A percentile compares a stretch with the other conserved stretches of the same genome.
Evolutionary conservation across 495 filamentous ascomycete genomes (phyloP).

Genomic region (Penicillium steckii): DNA sequence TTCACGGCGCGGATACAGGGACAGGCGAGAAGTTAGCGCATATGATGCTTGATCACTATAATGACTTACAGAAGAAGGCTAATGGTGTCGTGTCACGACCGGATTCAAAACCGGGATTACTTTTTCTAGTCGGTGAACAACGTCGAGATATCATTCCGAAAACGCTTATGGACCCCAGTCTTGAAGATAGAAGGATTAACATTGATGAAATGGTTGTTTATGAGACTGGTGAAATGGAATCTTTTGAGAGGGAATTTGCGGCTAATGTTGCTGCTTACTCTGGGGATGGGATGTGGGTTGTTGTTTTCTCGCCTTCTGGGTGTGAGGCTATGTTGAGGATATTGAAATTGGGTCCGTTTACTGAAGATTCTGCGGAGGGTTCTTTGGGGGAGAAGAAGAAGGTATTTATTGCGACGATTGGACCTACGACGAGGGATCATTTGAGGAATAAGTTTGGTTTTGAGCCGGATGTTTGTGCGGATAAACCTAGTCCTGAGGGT

Average conservation of each 20-base stretch:
- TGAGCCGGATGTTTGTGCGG: constrained; percentile 78
- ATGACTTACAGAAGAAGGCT: constrained; percentile 17
- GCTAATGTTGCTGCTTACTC: constrained; percentile 21
- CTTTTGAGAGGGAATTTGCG: constrained; percentile 67
- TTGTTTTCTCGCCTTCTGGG: constrained; percentile 91
- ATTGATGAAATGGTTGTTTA: constrained; percentile 84
- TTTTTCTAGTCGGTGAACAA: constrained; percentile 88
- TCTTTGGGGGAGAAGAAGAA: constrained; percentile 16
- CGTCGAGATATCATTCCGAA: constrained; percentile 84
- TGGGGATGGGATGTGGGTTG: constrained; percentile 65
- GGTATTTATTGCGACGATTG: constrained; percentile 80
- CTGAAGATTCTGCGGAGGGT: neutral
- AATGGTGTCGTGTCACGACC: constrained; percentile 16
- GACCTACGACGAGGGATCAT: constrained; percentile 85
- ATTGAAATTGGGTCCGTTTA: constrained; percentile 42
- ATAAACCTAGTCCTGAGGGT: constrained; percentile 79
- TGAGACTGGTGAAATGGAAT: constrained; percentile 74
- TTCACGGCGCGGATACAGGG: constrained; percentile 76
- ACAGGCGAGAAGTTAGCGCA: constrained; percentile 75
- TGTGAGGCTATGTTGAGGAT: constrained; percentile 76
- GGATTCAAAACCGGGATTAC: constrained; percentile 55
- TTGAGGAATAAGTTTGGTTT: constrained; percentile 64
- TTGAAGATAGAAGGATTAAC: constrained; percentile 46
- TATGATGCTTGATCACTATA: constrained; percentile 75
- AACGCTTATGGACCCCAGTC: constrained; percentile 56